Conservation (phyloP, 192 early-diverging fungal genomes). For the Umbelopsis isabellina region DNA sequence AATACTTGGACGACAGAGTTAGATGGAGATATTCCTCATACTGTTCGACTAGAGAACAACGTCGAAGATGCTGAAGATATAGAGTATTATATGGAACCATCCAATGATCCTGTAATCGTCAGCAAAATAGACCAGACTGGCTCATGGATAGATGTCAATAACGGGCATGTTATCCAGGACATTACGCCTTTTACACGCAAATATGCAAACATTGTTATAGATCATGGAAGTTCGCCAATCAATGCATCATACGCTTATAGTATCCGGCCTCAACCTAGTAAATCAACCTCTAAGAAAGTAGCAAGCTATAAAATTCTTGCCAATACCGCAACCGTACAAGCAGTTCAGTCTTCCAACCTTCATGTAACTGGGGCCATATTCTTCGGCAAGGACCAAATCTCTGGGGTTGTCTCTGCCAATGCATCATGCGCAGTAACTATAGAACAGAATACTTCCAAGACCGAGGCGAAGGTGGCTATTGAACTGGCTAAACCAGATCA, state of each 20-base stretch:
- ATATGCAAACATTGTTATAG: background rate
- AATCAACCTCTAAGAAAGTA: background rate
- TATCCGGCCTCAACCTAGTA: slow-evolving; percentile 4
- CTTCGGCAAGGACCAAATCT: background rate
- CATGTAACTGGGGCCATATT: background rate
- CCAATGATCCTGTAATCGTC: background rate
- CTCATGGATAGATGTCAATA: slow-evolving; percentile 16
- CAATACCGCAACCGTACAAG: background rate
- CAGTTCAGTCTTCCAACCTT: background rate
- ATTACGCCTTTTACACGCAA: slow-evolving; percentile 1
- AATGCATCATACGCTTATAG: slow-evolving; percentile 5
- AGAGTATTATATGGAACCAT: background rate
- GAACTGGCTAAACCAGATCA: background rate
- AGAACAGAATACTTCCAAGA: background rate
- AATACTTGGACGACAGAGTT: background rate
- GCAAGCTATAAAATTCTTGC: background rate
- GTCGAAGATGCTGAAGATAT: slow-evolving; percentile 4
- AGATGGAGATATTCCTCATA: background rate
- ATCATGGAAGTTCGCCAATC: slow-evolving; percentile 2
- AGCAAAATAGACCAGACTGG: background rate
- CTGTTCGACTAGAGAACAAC: slow-evolving; percentile 1
- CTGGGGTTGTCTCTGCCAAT: background rate
- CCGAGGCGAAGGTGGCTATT: background rate
- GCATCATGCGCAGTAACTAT: background rate
- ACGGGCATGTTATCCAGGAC: slow-evolving; percentile 10